phyloP scores from a whole-genome alignment of 768 basidiomycete species.

The Nevesoporus exiguus region DNA sequence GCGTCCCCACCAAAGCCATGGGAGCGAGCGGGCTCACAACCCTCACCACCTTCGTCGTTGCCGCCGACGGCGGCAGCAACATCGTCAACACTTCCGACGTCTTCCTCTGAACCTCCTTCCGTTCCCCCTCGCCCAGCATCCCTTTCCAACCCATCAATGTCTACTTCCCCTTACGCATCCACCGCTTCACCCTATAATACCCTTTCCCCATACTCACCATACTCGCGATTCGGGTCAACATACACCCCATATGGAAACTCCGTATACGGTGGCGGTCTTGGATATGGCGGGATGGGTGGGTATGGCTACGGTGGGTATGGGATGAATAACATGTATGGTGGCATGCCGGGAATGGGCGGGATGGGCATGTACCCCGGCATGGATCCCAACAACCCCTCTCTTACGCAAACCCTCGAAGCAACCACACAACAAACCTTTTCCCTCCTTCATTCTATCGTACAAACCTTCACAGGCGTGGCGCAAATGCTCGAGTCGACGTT shows the following conservation, averaged over 20 bases:
- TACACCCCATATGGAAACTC: constrained; percentile 36
- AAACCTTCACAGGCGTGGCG: constrained; percentile 90
- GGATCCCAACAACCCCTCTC: constrained; percentile 55
- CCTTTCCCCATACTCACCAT: constrained; percentile 46
- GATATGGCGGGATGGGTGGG: constrained; percentile 45
- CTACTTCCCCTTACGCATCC: constrained; percentile 34
- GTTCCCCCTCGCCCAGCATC: constrained; percentile 65
- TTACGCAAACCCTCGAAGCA: constrained; percentile 84
- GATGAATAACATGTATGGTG: constrained; percentile 46
- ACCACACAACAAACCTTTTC: constrained; percentile 92
- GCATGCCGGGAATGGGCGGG: constrained; percentile 39
- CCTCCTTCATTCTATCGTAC: constrained; percentile 91
- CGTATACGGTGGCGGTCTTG: constrained; percentile 31
- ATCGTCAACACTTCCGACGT: constrained; percentile 19
- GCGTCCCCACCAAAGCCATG: constrained; percentile 88
- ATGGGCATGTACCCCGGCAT: constrained; percentile 38
- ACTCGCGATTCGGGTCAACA: constrained; percentile 34
- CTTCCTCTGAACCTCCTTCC: constrained; percentile 37
- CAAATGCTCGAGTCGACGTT: constrained; percentile 98
- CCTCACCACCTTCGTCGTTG: constrained; percentile 29
- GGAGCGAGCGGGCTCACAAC: constrained; percentile 57
- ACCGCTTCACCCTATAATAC: constrained; percentile 43
- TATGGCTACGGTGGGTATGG: constrained; percentile 47
- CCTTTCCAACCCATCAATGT: constrained; percentile 38
- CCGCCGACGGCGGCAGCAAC: constrained; percentile 20